phyloP scores from a whole-genome alignment of 2,329 filamentous ascomycete species.

The Trichophyton mentagrophytes region DNA sequence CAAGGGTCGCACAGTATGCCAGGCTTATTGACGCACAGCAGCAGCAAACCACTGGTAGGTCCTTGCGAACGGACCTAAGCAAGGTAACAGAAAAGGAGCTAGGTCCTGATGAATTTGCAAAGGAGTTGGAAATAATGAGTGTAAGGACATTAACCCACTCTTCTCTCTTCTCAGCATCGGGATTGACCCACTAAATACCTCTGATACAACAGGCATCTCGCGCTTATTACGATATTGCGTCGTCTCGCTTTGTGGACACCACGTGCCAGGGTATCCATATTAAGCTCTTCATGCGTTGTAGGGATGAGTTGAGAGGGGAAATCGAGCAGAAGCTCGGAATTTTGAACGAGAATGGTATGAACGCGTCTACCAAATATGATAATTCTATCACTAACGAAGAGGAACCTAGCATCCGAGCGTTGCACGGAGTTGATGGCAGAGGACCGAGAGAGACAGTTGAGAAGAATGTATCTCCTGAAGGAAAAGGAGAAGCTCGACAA shows the following conservation, averaged over 20 bases:
- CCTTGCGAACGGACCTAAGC: conserved; percentile 14
- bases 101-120: conserved; percentile 22
- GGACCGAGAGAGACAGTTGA: conserved; percentile 24
- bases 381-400: background rate
- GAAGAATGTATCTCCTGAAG: conserved; percentile 20
- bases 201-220: conserved; percentile 20
- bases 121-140: conserved; percentile 32
- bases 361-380: background rate
- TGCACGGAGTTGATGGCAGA: conserved; percentile 28
- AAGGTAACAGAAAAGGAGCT: conserved; percentile 20
- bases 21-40: background rate
- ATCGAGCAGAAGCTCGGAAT: conserved; percentile 23
- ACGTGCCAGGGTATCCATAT: conserved; percentile 27
- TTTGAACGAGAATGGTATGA: conserved; percentile 22
- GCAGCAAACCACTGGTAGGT: background rate
- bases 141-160: conserved; percentile 19
- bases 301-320: conserved; percentile 19
- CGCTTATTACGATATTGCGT: conserved; percentile 31
- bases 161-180: too few species aligned
- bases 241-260: conserved; percentile 27
- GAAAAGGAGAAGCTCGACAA: conserved; percentile 25
- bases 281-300: conserved; percentile 26
- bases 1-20: conserved; percentile 11
- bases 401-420: conserved; percentile 20
- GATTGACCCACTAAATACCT: background rate